Evolutionary conservation across 2,329 filamentous ascomycete species (phyloP), one percentile per base, ranked within the genome.

Genomic region (Magnaporthiopsis incrustans): DNA sequence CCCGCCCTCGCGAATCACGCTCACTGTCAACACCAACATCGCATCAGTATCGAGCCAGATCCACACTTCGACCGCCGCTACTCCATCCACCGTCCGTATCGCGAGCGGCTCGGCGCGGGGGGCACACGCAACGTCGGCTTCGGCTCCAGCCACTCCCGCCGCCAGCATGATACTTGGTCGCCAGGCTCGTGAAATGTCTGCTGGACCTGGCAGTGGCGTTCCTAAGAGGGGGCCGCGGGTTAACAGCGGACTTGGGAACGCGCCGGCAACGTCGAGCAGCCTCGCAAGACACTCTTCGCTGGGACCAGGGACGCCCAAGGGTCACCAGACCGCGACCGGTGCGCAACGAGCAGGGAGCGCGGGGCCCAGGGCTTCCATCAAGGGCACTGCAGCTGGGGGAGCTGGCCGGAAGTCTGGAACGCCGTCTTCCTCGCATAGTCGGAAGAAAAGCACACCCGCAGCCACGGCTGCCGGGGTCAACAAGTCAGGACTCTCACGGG

Each of bases 281-380:
- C 77, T 89, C 14, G 85, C 85, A 8, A 79, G 86, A 18, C 86
- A 88, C 71, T 81, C 85, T 1, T 88, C 86, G 1, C 77, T 87
- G 3, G 85, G 85, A 0, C 86, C 86, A 0, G 84, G 85, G 33
- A 87, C 85, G 3, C 84, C 85, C 12, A 87, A 88, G 71, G 78
- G 75, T 3, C 68, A 69, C 57, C 69, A 67, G 38, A 71, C 71
- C 1, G 69, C 70, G 0, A 65, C 68, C 2, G 71, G 72, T 59
- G 64, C 69, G 8, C 74, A 72, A 62, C 70, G 74, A 10, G 74
- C 86, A 38, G 85, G 85, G 12, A 89, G 86, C 70, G 84, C 82
- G 7, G 85, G 85, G 0, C 86, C 86, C 1, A 79, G 85, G 57
- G 78, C 81, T 2, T 75, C 77, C 26, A 75, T 78, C 62, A 86